These are phyloP conservation scores for Angophora floribunda DNA, from an alignment of 345 rosid genomes.

Conservation along the genomic window DNA sequence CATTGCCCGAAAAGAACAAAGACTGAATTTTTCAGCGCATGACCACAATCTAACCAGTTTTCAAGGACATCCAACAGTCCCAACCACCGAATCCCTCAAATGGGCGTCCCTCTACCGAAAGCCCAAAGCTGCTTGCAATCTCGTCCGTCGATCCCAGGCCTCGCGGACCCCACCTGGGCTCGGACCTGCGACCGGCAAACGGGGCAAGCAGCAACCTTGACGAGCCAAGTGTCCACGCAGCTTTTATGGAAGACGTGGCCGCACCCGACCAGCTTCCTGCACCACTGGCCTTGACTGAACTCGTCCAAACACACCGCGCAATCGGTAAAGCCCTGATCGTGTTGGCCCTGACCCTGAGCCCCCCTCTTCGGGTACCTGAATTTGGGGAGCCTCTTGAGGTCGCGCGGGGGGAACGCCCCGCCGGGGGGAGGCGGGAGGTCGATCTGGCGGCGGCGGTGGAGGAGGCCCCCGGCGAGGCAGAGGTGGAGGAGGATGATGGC, in stretches of 20 bases:
- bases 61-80: neutral
- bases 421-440: constrained; percentile 6
- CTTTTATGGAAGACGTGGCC: constrained; percentile 73
- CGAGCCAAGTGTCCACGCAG: constrained; percentile 81
- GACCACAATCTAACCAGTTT: neutral
- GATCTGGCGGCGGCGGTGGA: constrained; percentile 34
- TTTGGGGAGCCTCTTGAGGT: constrained; percentile 51
- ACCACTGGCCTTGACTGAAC: constrained; percentile 74
- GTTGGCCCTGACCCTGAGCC: neutral
- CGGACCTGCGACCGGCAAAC: constrained; percentile 49
- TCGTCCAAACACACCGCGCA: constrained; percentile 80
- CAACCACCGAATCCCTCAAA: neutral
- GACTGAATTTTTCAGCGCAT: neutral
- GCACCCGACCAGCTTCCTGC: constrained; percentile 55
- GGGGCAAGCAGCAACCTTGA: constrained; percentile 65
- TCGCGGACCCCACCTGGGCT: neutral
- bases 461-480: constrained; percentile 43
- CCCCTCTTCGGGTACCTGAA: constrained; percentile 25
- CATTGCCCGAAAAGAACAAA: neutral
- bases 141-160: neutral
- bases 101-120: neutral
- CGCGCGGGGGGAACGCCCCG: constrained; percentile 32
- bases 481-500: constrained; percentile 31
- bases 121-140: neutral
- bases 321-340: neutral